These are phyloP conservation scores for Boeremia exigua DNA, from an alignment of 2,329 filamentous ascomycete genomes.

Conservation along the genomic window DNA sequence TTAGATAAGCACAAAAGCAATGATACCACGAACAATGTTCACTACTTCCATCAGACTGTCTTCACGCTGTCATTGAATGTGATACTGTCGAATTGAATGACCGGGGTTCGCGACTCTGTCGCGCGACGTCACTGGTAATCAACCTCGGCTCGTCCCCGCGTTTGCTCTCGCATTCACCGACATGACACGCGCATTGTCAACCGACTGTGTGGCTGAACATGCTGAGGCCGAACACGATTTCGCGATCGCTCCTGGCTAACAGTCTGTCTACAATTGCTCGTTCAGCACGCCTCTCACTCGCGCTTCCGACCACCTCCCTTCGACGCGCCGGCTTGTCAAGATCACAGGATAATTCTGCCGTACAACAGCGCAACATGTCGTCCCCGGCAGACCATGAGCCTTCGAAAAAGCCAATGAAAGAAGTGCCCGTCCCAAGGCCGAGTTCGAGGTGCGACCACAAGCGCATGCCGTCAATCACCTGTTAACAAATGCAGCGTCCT, in stretches of 20 bases:
- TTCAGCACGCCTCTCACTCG: not conserved
- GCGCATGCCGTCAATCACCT: not conserved
- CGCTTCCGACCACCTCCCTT: not conserved
- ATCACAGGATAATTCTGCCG: not conserved
- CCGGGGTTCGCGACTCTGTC: not conserved
- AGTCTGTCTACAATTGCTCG: not conserved
- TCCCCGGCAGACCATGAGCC: conserved; percentile 41
- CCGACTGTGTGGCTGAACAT: conserved; percentile 30
- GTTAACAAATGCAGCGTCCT: conserved; percentile 66
- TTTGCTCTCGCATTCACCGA: conserved; percentile 22
- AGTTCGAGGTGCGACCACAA: conserved; percentile 63
- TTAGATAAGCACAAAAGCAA: conserved; percentile 44
- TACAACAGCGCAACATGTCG: conserved; percentile 37
- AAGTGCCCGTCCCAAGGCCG: conserved; percentile 61
- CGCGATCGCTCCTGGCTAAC: conserved; percentile 20
- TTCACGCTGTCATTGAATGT: not conserved
- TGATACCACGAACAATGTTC: conserved; percentile 42
- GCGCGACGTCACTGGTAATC: conserved; percentile 7
- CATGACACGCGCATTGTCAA: conserved; percentile 24
- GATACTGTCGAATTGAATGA: conserved; percentile 9
- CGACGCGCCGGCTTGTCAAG: not conserved
- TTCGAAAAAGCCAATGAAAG: conserved; percentile 42
- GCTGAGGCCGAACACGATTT: conserved; percentile 23
- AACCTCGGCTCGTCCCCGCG: conserved; percentile 46
- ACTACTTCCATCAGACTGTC: not conserved